Percentiles rank a stretch among this genome's conserved stretches.
Evolutionary conservation across 2,329 filamentous ascomycete species (phyloP).

Genomic region (Trichophyton rubrum): DNA sequence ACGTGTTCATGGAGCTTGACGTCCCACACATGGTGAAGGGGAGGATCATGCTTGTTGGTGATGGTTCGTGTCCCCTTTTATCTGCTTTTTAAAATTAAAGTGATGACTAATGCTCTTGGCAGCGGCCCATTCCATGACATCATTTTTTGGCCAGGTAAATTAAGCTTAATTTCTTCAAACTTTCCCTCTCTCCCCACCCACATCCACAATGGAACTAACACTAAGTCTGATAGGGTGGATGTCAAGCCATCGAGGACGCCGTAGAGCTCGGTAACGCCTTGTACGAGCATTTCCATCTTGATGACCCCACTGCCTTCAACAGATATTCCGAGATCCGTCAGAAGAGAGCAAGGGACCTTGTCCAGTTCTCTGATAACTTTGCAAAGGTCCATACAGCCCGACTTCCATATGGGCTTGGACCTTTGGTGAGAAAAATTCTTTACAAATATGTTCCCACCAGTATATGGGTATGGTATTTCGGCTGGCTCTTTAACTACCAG

Average conservation of each 20-base stretch:
- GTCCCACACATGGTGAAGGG: conserved; percentile 9
- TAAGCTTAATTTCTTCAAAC: background rate
- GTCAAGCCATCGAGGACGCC: conserved; percentile 10
- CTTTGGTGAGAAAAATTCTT: conserved; percentile 6
- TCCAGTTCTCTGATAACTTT: conserved; percentile 7
- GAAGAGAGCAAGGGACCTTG: conserved; percentile 6
- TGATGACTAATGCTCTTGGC: background rate
- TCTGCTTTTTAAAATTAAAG: background rate
- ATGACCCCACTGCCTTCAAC: conserved; percentile 5
- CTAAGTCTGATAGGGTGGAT: conserved; percentile 2
- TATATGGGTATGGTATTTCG: conserved; percentile 8
- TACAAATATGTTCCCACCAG: conserved; percentile 7
- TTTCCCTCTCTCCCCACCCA: background rate
- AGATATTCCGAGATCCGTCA: conserved; percentile 7
- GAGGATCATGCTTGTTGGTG: conserved; percentile 6
- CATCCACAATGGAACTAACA: background rate
- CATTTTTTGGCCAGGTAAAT: conserved; percentile 9
- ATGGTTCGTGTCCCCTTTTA: conserved; percentile 4
- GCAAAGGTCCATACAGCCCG: conserved; percentile 8
- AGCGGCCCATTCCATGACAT: conserved; percentile 10
- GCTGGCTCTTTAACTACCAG: conserved; percentile 8
- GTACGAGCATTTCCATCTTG: conserved; percentile 6
- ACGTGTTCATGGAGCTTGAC: conserved; percentile 8
- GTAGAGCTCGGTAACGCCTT: conserved; percentile 9
- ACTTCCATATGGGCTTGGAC: conserved; percentile 7